These are phyloP conservation scores for Sarocladium brachiariae DNA, from an alignment of 2,329 filamentous ascomycete genomes.

Conservation along the genomic window DNA sequence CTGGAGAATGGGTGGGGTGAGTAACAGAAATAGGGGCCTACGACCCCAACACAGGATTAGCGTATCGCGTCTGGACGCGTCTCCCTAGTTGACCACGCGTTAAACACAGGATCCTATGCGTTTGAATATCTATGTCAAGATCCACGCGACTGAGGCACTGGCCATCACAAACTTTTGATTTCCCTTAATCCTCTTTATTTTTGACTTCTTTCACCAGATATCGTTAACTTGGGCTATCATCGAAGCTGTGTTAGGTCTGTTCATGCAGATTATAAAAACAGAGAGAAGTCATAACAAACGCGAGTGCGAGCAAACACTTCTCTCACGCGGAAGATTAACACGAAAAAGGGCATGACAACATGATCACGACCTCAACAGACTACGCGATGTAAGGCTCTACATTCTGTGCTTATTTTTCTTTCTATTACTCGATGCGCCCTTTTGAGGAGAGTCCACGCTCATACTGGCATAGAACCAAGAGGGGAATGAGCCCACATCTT, in stretches of 20 bases:
- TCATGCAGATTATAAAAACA: too few species aligned
- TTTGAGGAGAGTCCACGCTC: neutral
- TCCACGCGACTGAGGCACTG: neutral
- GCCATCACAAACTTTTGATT: neutral
- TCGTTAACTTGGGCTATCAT: too few species aligned
- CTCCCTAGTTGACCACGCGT: slow-evolving; percentile 14
- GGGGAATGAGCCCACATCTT: slow-evolving; percentile 16
- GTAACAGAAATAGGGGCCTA: too few species aligned
- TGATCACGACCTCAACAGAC: slow-evolving; percentile 22
- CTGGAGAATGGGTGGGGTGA: neutral
- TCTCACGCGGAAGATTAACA: neutral
- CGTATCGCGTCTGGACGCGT: slow-evolving; percentile 16
- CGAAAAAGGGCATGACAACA: slow-evolving; percentile 8
- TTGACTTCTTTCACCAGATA: too few species aligned
- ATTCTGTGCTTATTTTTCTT: neutral
- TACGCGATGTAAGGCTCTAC: slow-evolving; percentile 20
- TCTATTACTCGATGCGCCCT: neutral
- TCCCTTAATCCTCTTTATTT: too few species aligned
- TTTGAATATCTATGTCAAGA: too few species aligned
- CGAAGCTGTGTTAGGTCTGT: too few species aligned
- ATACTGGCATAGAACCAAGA: slow-evolving; percentile 25
- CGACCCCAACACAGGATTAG: slow-evolving; percentile 11
- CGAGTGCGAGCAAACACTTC: neutral
- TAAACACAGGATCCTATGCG: neutral
- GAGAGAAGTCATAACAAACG: too few species aligned